phyloP scores from a whole-genome alignment of 805 yeast genomes.

The Kluyveromyces siamensis region DNA sequence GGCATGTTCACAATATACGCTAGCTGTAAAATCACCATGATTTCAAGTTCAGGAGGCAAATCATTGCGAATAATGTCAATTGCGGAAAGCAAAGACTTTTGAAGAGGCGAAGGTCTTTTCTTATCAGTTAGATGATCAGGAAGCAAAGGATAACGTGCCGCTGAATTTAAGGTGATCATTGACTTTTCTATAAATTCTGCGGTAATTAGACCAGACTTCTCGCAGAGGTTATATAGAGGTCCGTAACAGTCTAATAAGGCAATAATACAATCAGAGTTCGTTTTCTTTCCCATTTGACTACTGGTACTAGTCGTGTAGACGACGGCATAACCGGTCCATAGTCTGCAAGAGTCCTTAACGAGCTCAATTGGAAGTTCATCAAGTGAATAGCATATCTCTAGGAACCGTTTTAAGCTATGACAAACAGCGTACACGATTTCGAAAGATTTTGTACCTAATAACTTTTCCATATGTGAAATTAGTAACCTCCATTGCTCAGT shows the following conservation, averaged over 20 bases:
- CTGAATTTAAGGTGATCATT: slow-evolving; percentile 51
- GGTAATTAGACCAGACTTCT: slow-evolving; percentile 24
- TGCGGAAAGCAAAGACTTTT: slow-evolving; percentile 44
- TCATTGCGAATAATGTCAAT: slow-evolving; percentile 29
- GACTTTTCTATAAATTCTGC: slow-evolving; percentile 37
- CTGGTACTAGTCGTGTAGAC: slow-evolving; percentile 34
- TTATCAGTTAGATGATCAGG: slow-evolving; percentile 50
- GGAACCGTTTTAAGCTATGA: slow-evolving; percentile 45
- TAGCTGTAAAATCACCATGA: slow-evolving; percentile 44
- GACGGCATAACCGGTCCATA: slow-evolving; percentile 41
- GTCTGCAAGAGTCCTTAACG: slow-evolving; percentile 35
- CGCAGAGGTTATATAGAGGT: slow-evolving; percentile 33
- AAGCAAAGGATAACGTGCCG: slow-evolving; percentile 65
- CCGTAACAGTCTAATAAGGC: slow-evolving; percentile 47
- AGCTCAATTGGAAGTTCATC: slow-evolving; percentile 18
- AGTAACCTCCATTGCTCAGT: slow-evolving; percentile 48
- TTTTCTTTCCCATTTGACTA: slow-evolving; percentile 17
- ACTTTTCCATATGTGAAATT: slow-evolving; percentile 37
- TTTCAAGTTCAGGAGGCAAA: slow-evolving; percentile 31
- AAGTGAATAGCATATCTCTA: slow-evolving; percentile 37
- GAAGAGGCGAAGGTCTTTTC: slow-evolving; percentile 53
- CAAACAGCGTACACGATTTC: slow-evolving; percentile 37
- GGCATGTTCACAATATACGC: slow-evolving; percentile 48
- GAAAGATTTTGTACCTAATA: slow-evolving; percentile 37
- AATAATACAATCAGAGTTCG: slow-evolving; percentile 53